Conservation (phyloP, 2,329 filamentous ascomycete genomes). For the Fusarium globosum region DNA sequence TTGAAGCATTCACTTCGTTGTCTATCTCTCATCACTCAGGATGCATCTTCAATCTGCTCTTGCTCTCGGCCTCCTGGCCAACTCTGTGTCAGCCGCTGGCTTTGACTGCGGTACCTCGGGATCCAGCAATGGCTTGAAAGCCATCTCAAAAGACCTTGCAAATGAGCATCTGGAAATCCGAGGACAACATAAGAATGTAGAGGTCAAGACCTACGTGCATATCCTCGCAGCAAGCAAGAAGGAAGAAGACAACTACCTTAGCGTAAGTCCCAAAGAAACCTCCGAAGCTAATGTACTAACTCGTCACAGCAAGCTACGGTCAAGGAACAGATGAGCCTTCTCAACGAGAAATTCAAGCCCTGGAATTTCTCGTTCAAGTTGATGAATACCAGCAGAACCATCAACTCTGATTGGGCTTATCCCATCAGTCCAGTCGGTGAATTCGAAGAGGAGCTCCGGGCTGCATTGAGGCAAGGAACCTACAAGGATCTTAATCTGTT, state of each 20-base stretch:
- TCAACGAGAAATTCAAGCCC: conserved; percentile 16
- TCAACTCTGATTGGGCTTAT: conserved; percentile 10
- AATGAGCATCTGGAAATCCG: background rate
- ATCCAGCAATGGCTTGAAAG: background rate
- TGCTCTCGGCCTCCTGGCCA: conserved; percentile 1
- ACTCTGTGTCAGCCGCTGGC: background rate
- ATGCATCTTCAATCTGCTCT: conserved; percentile 17
- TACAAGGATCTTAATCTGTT: conserved; percentile 26
- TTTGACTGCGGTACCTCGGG: conserved; percentile 1
- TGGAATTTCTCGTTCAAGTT: conserved; percentile 17
- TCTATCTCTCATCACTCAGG: background rate
- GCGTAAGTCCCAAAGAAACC: background rate
- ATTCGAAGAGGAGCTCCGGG: background rate
- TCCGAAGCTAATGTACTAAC: background rate
- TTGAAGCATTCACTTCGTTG: rapidly evolving
- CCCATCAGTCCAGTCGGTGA: background rate
- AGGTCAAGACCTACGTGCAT: conserved; percentile 23
- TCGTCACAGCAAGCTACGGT: background rate
- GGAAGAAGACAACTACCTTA: conserved; percentile 22
- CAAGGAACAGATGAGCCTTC: background rate
- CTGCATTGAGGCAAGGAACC: conserved; percentile 12
- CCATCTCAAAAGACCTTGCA: background rate
- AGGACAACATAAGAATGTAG: background rate
- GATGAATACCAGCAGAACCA: conserved; percentile 6
- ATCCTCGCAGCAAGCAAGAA: conserved; percentile 18